These are phyloP conservation scores for Fragilaria crotonensis DNA, from an alignment of 108 stramenopile species.

Conservation along the genomic window DNA sequence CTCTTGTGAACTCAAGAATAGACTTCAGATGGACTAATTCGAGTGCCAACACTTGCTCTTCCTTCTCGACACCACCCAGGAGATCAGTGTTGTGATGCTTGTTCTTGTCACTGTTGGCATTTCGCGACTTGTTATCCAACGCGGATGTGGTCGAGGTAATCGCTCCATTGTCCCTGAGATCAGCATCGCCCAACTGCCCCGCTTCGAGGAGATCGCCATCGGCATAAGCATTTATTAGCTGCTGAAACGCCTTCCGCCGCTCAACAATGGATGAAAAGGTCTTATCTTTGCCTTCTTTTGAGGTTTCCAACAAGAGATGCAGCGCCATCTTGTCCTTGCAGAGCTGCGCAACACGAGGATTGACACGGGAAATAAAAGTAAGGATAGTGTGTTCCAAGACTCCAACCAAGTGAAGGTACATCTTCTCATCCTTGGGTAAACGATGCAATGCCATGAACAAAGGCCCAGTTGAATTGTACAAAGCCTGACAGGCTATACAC, in stretches of 20 bases:
- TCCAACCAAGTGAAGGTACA: conserved; percentile 76
- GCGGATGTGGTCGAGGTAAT: conserved; percentile 30
- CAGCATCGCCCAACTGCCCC: not conserved
- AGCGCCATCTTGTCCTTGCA: conserved; percentile 63
- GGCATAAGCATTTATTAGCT: conserved; percentile 59
- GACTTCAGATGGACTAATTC: conserved; percentile 51
- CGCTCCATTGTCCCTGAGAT: conserved; percentile 1
- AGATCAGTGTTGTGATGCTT: conserved; percentile 23
- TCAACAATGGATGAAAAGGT: conserved; percentile 56
- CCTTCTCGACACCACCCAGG: conserved; percentile 48
- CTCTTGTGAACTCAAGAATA: conserved; percentile 60
- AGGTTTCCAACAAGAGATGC: conserved; percentile 37
- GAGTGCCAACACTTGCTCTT: conserved; percentile 38
- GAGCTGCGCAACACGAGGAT: conserved; percentile 56
- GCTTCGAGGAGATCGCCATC: conserved; percentile 56
- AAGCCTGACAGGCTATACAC: conserved; percentile 71
- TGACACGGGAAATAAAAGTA: conserved; percentile 83
- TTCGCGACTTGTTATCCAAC: conserved; percentile 46
- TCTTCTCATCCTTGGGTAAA: conserved; percentile 74
- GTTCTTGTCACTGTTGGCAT: conserved; percentile 12
- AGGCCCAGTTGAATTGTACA: conserved; percentile 69
- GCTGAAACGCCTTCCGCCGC: conserved; percentile 54
- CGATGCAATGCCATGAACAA: conserved; percentile 80
- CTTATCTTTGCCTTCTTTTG: conserved; percentile 3
- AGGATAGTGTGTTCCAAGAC: conserved; percentile 80